These are phyloP conservation scores for Pulveroboletus ravenelii DNA, from an alignment of 768 basidiomycete genomes.

Conservation along the genomic window DNA sequence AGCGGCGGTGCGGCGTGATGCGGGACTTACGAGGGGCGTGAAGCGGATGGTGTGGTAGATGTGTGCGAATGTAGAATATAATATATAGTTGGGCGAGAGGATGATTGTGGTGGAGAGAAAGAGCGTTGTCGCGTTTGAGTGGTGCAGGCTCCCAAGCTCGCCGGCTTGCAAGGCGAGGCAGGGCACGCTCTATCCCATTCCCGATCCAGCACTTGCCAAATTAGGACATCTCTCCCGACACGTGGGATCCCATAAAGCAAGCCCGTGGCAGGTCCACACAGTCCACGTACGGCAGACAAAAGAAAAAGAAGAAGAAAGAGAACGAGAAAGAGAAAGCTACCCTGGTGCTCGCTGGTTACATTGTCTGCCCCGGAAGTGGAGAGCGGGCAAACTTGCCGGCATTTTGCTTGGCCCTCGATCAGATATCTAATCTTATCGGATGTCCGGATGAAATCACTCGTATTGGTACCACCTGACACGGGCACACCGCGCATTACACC, in stretches of 20 bases:
- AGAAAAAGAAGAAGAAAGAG: not conserved
- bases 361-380: not conserved
- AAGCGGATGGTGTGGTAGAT: not conserved
- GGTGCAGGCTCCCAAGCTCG: conserved; percentile 21
- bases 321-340: not conserved
- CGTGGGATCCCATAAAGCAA: conserved; percentile 22
- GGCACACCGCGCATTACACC: conserved; percentile 6
- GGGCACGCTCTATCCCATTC: conserved; percentile 29
- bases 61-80: not conserved
- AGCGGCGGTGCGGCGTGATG: not conserved
- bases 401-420: conserved; percentile 6
- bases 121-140: conserved; percentile 18
- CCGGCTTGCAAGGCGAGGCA: conserved; percentile 31
- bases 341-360: too few species aligned
- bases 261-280: not conserved
- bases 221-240: conserved; percentile 27
- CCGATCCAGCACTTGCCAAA: conserved; percentile 23
- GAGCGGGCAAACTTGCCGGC: conserved; percentile 6
- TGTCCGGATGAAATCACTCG: conserved; percentile 17
- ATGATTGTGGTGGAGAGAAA: conserved; percentile 8
- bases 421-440: conserved; percentile 30
- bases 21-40: conserved; percentile 4
- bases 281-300: not conserved
- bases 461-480: conserved; percentile 1
- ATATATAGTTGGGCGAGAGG: not conserved